Percentiles rank a stretch among this genome's conserved stretches.
Evolutionary conservation across 257 asterid genomes (phyloP).

Genomic region (Fraxinus anomala): DNA sequence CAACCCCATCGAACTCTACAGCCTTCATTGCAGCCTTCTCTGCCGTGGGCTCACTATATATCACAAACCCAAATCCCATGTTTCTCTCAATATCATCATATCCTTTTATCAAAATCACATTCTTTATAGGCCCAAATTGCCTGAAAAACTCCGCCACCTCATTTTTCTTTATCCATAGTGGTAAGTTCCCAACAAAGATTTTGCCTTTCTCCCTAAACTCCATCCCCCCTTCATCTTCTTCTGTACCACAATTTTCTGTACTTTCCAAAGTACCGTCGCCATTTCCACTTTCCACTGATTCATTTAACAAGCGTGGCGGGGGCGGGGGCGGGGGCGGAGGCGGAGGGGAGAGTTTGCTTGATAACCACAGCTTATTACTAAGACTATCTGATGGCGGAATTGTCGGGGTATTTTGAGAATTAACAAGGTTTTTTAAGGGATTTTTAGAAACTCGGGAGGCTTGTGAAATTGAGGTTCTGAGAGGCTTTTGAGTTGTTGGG

Average conservation of each 20-base stretch:
- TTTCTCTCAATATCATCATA: slow-evolving; percentile 78
- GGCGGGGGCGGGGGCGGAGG: slow-evolving; percentile 48
- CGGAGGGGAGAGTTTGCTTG: slow-evolving; percentile 74
- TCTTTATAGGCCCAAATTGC: slow-evolving; percentile 90
- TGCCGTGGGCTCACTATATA: slow-evolving; percentile 66
- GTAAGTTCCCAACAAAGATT: slow-evolving; percentile 89
- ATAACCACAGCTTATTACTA: slow-evolving; percentile 71
- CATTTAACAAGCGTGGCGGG: slow-evolving; percentile 24
- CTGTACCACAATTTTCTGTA: slow-evolving; percentile 22
- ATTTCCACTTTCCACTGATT: slow-evolving; percentile 12
- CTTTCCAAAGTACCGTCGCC: slow-evolving; percentile 30
- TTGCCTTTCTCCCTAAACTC: slow-evolving; percentile 80
- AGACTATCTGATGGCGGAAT: slow-evolving; percentile 46
- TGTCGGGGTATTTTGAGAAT: slow-evolving; percentile 29
- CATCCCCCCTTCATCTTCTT: slow-evolving; percentile 38
- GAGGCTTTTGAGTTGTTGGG: slow-evolving; percentile 56
- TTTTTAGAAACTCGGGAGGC: slow-evolving; percentile 44
- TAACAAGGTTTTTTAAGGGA: slow-evolving; percentile 59
- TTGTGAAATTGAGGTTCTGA: slow-evolving; percentile 37
- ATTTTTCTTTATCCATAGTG: slow-evolving; percentile 78
- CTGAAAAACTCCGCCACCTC: slow-evolving; percentile 84
- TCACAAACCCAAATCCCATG: slow-evolving; percentile 94
- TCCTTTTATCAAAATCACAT: slow-evolving; percentile 80
- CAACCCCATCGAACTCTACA: slow-evolving; percentile 94
- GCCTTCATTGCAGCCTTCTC: slow-evolving; percentile 93